These are phyloP conservation scores for Xerocomus minutiporus DNA, from an alignment of 1,284 basidiomycete genomes.

Conservation along the genomic window DNA sequence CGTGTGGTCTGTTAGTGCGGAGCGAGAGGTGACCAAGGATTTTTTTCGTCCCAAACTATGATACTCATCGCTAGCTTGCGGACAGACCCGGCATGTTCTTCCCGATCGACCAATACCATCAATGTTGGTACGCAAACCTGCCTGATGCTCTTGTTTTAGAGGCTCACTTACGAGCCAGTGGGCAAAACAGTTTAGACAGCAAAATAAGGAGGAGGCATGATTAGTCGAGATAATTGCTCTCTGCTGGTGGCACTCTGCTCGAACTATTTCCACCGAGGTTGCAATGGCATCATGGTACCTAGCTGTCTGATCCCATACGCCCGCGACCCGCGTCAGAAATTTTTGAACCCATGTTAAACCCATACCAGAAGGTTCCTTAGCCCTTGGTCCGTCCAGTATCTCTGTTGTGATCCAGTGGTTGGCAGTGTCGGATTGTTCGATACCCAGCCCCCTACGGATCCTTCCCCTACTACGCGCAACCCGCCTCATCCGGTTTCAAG, in stretches of 20 bases:
- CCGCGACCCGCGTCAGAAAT: not conserved
- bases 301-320: not conserved
- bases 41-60: not conserved
- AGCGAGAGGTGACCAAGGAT: constrained; percentile 51
- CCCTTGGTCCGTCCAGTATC: too few species aligned
- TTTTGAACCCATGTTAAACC: not conserved
- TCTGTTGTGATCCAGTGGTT: too few species aligned
- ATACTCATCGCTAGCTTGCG: constrained; percentile 6
- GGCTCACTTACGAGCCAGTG: constrained; percentile 34
- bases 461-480: too few species aligned
- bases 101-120: constrained; percentile 59
- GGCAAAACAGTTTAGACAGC: constrained; percentile 46
- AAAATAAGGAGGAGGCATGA: constrained; percentile 23
- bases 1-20: constrained; percentile 58
- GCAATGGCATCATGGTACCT: not conserved
- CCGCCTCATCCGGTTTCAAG: too few species aligned
- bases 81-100: constrained; percentile 34
- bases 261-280: not conserved
- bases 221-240: not conserved
- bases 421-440: too few species aligned
- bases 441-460: too few species aligned
- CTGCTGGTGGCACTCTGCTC: not conserved
- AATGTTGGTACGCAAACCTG: constrained; percentile 46
- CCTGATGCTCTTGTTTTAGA: not conserved
- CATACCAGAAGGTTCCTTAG: too few species aligned